Evolutionary conservation across 495 filamentous ascomycete genomes (phyloP).

Genomic region (Penicillium antarcticum): DNA sequence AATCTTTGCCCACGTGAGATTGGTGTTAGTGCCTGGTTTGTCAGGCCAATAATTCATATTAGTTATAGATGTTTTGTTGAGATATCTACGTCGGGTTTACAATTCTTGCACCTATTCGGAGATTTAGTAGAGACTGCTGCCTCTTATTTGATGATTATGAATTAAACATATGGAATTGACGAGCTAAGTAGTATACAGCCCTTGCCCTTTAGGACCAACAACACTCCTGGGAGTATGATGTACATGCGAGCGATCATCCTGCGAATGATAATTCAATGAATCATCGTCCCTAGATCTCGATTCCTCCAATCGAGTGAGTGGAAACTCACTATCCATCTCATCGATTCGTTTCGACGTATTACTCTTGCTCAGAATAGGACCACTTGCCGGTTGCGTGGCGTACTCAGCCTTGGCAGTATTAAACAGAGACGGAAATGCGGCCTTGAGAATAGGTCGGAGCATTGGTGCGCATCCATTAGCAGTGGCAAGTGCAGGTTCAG

Average conservation of each 20-base stretch:
- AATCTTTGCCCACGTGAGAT: no score
- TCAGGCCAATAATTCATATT: no score
- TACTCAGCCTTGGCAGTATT: constrained; percentile 11
- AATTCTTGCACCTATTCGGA: no score
- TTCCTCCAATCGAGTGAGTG: constrained; percentile 8
- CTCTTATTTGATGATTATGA: no score
- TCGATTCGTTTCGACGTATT: constrained; percentile 8
- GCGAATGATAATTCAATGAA: constrained; percentile 9
- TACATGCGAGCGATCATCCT: constrained; percentile 6
- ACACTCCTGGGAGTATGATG: not conserved
- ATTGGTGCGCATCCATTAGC: constrained; percentile 21
- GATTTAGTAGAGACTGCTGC: no score
- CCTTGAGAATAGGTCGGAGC: constrained; percentile 19
- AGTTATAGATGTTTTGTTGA: no score
- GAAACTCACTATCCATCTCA: constrained; percentile 16
- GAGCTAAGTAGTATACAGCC: no score
- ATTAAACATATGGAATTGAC: no score
- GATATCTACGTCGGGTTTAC: no score
- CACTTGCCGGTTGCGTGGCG: constrained; percentile 4
- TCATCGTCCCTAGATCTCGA: not conserved
- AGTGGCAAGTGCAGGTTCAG: constrained; percentile 21
- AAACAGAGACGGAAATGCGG: constrained; percentile 13
- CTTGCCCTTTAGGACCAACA: not conserved
- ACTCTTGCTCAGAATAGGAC: constrained; percentile 5
- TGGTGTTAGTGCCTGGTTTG: no score